These are phyloP conservation scores for Hevea brasiliensis DNA, from an alignment of 345 rosid genomes.

Conservation along the genomic window DNA sequence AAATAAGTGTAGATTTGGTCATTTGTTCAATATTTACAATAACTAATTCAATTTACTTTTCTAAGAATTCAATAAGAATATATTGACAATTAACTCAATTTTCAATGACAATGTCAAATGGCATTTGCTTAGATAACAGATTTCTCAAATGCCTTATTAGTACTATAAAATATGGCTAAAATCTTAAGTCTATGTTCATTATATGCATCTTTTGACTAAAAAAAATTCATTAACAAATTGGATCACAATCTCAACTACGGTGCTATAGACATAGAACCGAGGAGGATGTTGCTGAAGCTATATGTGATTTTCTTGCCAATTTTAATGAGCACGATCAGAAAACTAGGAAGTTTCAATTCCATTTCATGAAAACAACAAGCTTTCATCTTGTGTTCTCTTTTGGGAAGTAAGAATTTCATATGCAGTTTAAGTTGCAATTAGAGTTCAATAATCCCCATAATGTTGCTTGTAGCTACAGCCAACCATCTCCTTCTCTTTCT, in stretches of 20 bases:
- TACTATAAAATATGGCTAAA: too few species aligned
- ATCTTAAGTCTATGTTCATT: neutral
- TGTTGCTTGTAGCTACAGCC: conserved; percentile 3
- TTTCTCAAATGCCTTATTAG: too few species aligned
- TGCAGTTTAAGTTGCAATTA: conserved; percentile 37
- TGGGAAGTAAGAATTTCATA: conserved; percentile 22
- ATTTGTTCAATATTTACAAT: too few species aligned
- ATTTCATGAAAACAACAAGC: conserved; percentile 39
- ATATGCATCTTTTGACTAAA: too few species aligned
- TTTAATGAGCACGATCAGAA: conserved; percentile 49
- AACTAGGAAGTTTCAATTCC: conserved; percentile 41
- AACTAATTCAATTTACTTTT: too few species aligned
- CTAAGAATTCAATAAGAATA: too few species aligned
- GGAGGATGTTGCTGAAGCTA: conserved; percentile 35
- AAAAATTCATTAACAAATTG: neutral
- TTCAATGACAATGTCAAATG: too few species aligned
- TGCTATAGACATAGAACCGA: conserved; percentile 41
- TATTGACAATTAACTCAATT: too few species aligned
- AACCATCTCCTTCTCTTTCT: conserved; percentile 37
- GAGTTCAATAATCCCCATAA: conserved; percentile 28
- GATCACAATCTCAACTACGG: neutral
- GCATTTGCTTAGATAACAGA: too few species aligned
- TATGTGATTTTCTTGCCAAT: conserved; percentile 43
- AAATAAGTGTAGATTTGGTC: too few species aligned
- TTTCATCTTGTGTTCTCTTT: conserved; percentile 44